Evolutionary conservation across 2,329 filamentous ascomycete species (phyloP), one percentile per base, ranked within the genome.

Genomic region (Diatrype stigma): DNA sequence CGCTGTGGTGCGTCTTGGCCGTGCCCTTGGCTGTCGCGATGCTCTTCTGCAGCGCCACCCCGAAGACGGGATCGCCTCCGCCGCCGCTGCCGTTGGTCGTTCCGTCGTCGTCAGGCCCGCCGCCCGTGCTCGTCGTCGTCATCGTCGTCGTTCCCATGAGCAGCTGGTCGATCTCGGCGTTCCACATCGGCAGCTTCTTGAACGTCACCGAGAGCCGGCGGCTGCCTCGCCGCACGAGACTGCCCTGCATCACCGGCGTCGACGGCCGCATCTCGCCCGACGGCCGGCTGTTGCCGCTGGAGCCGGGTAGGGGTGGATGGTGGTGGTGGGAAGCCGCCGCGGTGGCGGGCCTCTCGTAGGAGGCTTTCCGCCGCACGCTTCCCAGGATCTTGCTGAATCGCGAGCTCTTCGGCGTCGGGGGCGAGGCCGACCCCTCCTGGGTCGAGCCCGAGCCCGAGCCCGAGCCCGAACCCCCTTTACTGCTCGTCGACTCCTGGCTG

Each of bases 11-110:
- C 0, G 70, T 71, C 51, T 68, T 67, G 6, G 70, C 71, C 1
- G 67, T 59, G 4, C 70, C 67, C 40, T 68, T 66, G 22, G 72
- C 71, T 8, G 73, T 58, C 32, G 65, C 59, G 60, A 75, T 72
- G 55, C 67, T 71, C 56, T 68, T 69, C 50, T 65, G 60, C 6
- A 75, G 60, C 1, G 70, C 63, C 3, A 72, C 70, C 28, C 72
- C 70, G 51, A 74, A 74, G 16, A 74, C 65, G 32, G 64, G 38
- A 64, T 63, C 22, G 63, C 59, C 40, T 60, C 57, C 5, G 55
- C 46, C 4, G 57, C 60, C 35, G n/a, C n/a, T n/a, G n/a, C n/a
- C n/a, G 63, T 63, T 6, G 59, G n/a, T n/a, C 26, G 26, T 30
- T 5, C 26, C 26, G 58, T 46, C 22, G 55, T 55, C 17, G n/a